These are phyloP conservation scores for Metschnikowia rubicola DNA, from an alignment of 805 yeast genomes.

Conservation along the genomic window DNA sequence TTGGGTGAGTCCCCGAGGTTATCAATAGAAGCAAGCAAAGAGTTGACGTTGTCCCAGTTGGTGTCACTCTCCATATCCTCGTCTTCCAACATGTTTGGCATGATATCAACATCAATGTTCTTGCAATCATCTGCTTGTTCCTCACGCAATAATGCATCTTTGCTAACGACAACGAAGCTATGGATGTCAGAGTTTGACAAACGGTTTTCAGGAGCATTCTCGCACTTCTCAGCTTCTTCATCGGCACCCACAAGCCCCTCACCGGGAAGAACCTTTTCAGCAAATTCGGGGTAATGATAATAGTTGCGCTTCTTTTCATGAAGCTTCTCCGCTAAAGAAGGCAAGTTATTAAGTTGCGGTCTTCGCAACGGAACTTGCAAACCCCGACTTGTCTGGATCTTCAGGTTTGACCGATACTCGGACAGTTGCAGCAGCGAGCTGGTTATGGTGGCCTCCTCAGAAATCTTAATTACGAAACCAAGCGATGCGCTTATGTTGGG, in stretches of 20 bases:
- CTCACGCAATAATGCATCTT: background rate
- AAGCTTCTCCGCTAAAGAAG: constrained; percentile 28
- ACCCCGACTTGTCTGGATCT: background rate
- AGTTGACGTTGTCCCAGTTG: constrained; percentile 16
- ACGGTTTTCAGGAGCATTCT: background rate
- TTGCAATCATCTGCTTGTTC: constrained; percentile 10
- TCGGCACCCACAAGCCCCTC: background rate
- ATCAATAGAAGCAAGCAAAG: constrained; percentile 14
- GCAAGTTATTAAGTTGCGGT: constrained; percentile 40
- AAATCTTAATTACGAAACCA: constrained; percentile 46
- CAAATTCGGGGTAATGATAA: constrained; percentile 30
- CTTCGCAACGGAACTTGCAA: constrained; percentile 46
- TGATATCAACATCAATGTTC: background rate
- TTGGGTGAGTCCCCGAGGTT: constrained; percentile 5
- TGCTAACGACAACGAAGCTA: constrained; percentile 7
- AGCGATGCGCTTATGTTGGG: constrained; percentile 48
- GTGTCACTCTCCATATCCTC: constrained; percentile 30
- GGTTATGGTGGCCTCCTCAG: constrained; percentile 18
- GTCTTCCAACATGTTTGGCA: constrained; percentile 13
- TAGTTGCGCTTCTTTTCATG: constrained; percentile 28
- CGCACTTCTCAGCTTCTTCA: too few relatives aligned
- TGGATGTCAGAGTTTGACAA: constrained; percentile 7
- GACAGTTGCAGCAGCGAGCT: too few relatives aligned
- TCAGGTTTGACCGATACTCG: too few relatives aligned
- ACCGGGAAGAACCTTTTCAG: background rate